Conservation (phyloP, 1,139 yeast species). For the Candida tropicalis region DNA sequence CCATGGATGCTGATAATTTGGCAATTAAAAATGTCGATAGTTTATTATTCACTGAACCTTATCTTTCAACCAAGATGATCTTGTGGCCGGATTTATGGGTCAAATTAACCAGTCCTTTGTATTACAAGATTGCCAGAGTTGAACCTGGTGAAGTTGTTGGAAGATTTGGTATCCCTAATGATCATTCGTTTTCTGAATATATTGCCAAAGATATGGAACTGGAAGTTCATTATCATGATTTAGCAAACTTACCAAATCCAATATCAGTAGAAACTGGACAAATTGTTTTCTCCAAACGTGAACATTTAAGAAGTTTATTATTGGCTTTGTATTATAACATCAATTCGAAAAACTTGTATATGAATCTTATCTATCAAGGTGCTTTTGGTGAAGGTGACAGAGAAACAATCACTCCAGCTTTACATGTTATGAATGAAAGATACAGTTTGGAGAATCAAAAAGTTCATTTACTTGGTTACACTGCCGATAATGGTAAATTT, state of each 20-base stretch:
- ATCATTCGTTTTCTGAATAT: conserved; percentile 25
- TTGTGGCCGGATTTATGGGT: conserved; percentile 47
- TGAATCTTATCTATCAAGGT: conserved; percentile 39
- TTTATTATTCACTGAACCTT: conserved; percentile 29
- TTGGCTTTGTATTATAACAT: conserved; percentile 38
- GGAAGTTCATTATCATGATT: conserved; percentile 35
- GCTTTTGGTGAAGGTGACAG: conserved; percentile 42
- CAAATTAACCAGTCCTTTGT: conserved; percentile 36
- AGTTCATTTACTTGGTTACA: conserved; percentile 31
- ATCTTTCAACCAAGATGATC: conserved; percentile 30
- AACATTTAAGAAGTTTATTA: conserved; percentile 31
- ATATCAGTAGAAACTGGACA: conserved; percentile 39
- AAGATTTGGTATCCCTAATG: conserved; percentile 34
- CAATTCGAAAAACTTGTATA: conserved; percentile 30
- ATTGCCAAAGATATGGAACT: conserved; percentile 19
- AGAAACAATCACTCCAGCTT: conserved; percentile 43
- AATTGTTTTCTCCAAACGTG: conserved; percentile 35
- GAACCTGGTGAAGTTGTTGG: conserved; percentile 32
- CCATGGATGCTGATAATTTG: conserved; percentile 39
- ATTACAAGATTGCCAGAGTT: conserved; percentile 37
- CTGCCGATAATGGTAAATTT: conserved; percentile 21
- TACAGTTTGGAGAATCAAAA: conserved; percentile 29
- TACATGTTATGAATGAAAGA: conserved; percentile 38
- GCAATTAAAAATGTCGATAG: conserved; percentile 36
- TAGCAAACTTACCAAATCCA: conserved; percentile 32